These are phyloP conservation scores for Paramecium bursaria DNA, from an alignment of 73 alveolate species.

Conservation along the genomic window DNA sequence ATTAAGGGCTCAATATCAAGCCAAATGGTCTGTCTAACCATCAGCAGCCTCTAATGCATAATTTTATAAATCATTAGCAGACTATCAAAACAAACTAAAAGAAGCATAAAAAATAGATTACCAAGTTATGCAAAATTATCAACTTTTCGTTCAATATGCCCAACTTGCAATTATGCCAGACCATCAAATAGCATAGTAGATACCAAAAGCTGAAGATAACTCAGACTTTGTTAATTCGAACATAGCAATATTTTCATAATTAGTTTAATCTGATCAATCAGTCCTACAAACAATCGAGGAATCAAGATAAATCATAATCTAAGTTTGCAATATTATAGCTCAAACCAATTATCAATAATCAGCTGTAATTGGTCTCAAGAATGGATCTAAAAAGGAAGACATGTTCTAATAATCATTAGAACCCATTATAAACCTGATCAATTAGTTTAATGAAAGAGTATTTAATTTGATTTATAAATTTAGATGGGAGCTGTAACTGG, in stretches of 20 bases:
- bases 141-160: not conserved
- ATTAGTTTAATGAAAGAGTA: slow-evolving; percentile 23
- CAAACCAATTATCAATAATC: slow-evolving; percentile 1
- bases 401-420: not conserved
- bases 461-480: not conserved
- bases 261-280: not conserved
- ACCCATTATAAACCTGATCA: not conserved
- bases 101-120: slow-evolving; percentile 41
- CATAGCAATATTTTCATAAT: not conserved
- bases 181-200: not conserved
- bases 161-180: not conserved
- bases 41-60: not conserved
- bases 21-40: slow-evolving; percentile 31
- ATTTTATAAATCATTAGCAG: not conserved
- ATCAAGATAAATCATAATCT: not conserved
- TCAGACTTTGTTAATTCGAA: slow-evolving; percentile 36
- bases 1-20: not conserved
- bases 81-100: not conserved
- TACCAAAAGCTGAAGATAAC: slow-evolving; percentile 9
- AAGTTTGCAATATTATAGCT: not conserved
- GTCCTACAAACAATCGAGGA: not conserved
- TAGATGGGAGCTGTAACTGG: slow-evolving; percentile 11
- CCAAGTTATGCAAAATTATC: slow-evolving; percentile 11
- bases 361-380: slow-evolving; percentile 19
- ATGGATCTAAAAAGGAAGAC: slow-evolving; percentile 17